phyloP scores from a whole-genome alignment of 495 filamentous ascomycete species.

The Entonaema liquescens region DNA sequence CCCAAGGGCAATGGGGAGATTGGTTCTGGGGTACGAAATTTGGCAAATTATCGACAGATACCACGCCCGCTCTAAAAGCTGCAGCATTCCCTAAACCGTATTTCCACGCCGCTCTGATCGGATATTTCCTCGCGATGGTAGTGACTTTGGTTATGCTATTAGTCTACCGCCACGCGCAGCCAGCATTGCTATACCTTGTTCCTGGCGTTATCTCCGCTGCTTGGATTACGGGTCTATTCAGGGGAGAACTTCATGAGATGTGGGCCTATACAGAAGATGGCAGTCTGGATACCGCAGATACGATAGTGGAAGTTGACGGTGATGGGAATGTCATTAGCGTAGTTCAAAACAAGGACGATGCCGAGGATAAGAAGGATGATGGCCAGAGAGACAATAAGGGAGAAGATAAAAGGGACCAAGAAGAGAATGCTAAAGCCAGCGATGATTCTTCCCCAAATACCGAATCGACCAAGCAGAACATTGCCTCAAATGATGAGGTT shows the following conservation, averaged over 20 bases:
- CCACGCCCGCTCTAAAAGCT: conserved; percentile 55
- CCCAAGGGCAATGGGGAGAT: conserved; percentile 81
- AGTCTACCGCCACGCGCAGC: conserved; percentile 81
- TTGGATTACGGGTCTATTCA: conserved; percentile 79
- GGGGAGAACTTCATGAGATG: conserved; percentile 76
- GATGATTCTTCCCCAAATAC: neutral
- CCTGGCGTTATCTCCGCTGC: conserved; percentile 79
- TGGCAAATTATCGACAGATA: conserved; percentile 45
- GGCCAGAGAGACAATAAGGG: neutral
- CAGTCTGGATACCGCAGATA: conserved; percentile 57
- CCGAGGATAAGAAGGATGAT: conserved; percentile 9
- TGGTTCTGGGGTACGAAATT: conserved; percentile 75
- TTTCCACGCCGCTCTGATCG: conserved; percentile 79
- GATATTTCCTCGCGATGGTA: conserved; percentile 84
- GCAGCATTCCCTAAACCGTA: conserved; percentile 82
- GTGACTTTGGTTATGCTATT: conserved; percentile 80
- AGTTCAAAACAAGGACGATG: conserved; percentile 12
- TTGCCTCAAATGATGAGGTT: neutral
- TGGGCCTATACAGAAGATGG: conserved; percentile 83
- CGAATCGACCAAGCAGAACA: neutral
- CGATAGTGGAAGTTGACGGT: conserved; percentile 53
- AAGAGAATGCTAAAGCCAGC: neutral
- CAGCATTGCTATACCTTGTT: conserved; percentile 92
- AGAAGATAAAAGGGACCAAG: conserved; percentile 5
- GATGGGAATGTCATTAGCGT: conserved; percentile 44